Percentiles rank a stretch among this genome's conserved stretches.
These are phyloP conservation scores for Ogataea thermomethanolica DNA, from an alignment of 805 yeast species.

Conservation along the genomic window DNA sequence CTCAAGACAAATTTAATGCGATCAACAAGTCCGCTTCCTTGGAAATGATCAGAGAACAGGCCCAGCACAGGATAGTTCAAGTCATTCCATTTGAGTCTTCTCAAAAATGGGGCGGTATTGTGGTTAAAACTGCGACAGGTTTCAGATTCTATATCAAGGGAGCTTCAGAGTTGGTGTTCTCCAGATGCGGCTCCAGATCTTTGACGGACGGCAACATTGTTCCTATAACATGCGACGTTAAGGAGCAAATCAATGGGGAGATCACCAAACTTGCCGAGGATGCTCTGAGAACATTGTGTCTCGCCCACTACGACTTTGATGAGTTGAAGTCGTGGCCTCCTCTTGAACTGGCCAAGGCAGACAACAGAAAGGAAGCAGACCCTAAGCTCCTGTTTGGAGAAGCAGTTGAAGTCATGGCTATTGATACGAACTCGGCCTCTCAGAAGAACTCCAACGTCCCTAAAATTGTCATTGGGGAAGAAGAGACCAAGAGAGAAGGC, in stretches of 20 bases:
- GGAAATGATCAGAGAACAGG: constrained; percentile 41
- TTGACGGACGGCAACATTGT: constrained; percentile 30
- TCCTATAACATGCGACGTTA: constrained; percentile 30
- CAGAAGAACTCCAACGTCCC: constrained; percentile 21
- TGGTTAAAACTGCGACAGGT: constrained; percentile 45
- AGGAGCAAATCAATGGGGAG: constrained; percentile 28
- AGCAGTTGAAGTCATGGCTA: constrained; percentile 19
- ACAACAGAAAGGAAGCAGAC: constrained; percentile 40
- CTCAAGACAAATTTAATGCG: constrained; percentile 52
- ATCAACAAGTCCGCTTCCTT: constrained; percentile 40
- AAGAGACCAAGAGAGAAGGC: constrained; percentile 26
- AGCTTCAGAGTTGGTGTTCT: constrained; percentile 85
- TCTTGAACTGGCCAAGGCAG: constrained; percentile 34
- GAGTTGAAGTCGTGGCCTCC: constrained; percentile 65
- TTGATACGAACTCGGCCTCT: constrained; percentile 21
- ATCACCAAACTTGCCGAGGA: constrained; percentile 58
- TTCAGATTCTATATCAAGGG: constrained; percentile 79
- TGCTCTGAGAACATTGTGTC: constrained; percentile 85
- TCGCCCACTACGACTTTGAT: constrained; percentile 72
- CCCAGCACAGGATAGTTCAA: constrained; percentile 50
- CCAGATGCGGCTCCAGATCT: constrained; percentile 47
- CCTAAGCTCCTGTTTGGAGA: constrained; percentile 40
- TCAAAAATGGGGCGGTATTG: constrained; percentile 88
- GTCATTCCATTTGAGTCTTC: constrained; percentile 87
- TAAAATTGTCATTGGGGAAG: constrained; percentile 27